Base-by-base conservation (phyloP, 2,329 filamentous ascomycete genomes). In the Huntiella omanensis region DNA sequence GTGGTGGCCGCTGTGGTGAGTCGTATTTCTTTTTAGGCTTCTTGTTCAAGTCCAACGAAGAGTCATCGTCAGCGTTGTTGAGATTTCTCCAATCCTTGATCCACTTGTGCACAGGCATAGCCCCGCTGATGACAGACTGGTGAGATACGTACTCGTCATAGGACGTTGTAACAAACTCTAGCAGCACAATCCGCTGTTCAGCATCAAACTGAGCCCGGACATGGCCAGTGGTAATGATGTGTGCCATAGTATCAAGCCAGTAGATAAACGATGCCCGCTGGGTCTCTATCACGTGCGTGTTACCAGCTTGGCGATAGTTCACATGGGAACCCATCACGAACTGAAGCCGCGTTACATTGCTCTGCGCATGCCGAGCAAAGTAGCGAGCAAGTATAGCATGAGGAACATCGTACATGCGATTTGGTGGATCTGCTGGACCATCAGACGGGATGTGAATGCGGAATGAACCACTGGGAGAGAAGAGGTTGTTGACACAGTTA, bases 141-240 rank as follows among this genome's bases (percentile, higher is more conserved):
- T 84, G 75, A 16, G 86, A 79, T 40, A 96, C 67, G 55, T 81
- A 94, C 61, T 96, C 87, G 53, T 87, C 83, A 55, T 92, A 81
- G 43, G 69, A 71, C 33, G 68, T 72, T 1, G 83, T 84, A 40
- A 77, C 69, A 53, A 96, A 87, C 55, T 94, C 84, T 42, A 96
- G 71, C 50, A 85, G 68, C 51, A 94, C 84, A 50, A 98, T 80
- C 59, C 81, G 85, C 51, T 85, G 80, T 34, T 81, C 73, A 6
- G 65, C 66, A 54, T 92, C 82, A 57, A 94, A 93, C 51, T 84
- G 75, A 1, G 80, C 86, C 42, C 78, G 77, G 19, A 96, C 64
- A 4, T 70, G 76, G 38, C 88, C 88, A n/a, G 68, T 75, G 7
- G 81, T 78, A 43, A 92, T 76, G 35, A 92, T 83, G 58, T 91